phyloP scores from a whole-genome alignment of 306 rosid genomes.

The Sicyos baderoa region DNA sequence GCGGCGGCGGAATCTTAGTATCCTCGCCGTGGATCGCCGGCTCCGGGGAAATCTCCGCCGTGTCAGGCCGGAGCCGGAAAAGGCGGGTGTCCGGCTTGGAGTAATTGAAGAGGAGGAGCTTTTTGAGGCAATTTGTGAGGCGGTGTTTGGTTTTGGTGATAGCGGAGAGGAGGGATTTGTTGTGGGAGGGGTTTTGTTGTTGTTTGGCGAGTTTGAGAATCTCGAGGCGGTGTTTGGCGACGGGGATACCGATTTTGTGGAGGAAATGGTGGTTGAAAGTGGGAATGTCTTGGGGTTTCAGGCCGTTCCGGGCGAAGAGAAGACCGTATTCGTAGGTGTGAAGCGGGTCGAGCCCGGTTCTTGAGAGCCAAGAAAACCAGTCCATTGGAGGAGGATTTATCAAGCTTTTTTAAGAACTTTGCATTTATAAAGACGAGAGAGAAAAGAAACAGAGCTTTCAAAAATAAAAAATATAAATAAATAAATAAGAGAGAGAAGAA shows the following conservation, averaged over 20 bases:
- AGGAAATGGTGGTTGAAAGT: constrained; percentile 79
- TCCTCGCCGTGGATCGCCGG: constrained; percentile 31
- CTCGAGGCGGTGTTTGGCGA: constrained; percentile 85
- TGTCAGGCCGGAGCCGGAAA: background rate
- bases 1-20: background rate
- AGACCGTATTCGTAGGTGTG: constrained; percentile 67
- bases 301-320: constrained; percentile 56
- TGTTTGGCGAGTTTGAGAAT: constrained; percentile 71
- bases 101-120: constrained; percentile 23
- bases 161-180: constrained; percentile 30
- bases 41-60: constrained; percentile 16
- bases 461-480: too few species aligned
- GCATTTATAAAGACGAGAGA: too few species aligned
- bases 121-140: constrained; percentile 44
- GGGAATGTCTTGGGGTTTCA: constrained; percentile 44
- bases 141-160: constrained; percentile 39
- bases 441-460: too few species aligned
- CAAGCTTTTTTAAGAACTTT: too few species aligned
- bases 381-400: constrained; percentile 41
- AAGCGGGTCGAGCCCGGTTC: constrained; percentile 55
- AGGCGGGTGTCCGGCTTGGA: background rate
- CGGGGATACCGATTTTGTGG: constrained; percentile 74
- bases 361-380: constrained; percentile 94
- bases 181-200: constrained; percentile 18
- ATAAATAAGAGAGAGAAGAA: too few species aligned